These are phyloP conservation scores for Boletus pseudo-olivaceus DNA, from an alignment of 768 basidiomycete species.

Conservation along the genomic window DNA sequence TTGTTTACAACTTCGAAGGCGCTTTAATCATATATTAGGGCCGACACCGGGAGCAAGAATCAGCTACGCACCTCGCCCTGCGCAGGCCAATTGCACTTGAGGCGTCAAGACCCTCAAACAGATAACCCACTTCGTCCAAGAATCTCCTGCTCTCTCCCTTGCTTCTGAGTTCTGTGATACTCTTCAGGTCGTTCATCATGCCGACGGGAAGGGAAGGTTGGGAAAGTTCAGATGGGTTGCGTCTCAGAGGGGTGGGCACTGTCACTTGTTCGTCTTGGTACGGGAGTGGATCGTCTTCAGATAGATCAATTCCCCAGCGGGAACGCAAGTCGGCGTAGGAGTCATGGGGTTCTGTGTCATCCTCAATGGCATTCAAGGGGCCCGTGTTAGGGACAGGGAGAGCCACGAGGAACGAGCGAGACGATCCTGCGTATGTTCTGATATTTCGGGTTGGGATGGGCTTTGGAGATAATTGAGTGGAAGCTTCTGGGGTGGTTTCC, in stretches of 20 bases:
- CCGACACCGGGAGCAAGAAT: not conserved
- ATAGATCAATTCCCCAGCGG: conserved; percentile 80
- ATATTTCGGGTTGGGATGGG: conserved; percentile 35
- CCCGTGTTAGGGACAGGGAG: conserved; percentile 40
- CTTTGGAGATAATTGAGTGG: conserved; percentile 25
- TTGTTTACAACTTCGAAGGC: conserved; percentile 76
- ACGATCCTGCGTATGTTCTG: conserved; percentile 71
- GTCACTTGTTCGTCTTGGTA: conserved; percentile 10
- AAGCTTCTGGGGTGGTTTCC: conserved; percentile 25
- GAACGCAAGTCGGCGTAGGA: conserved; percentile 70
- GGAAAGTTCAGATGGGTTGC: conserved; percentile 33
- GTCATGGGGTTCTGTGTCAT: conserved; percentile 55
- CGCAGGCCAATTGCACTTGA: conserved; percentile 52
- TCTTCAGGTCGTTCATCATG: conserved; percentile 73
- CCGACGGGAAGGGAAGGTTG: conserved; percentile 45
- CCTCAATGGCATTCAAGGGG: conserved; percentile 37
- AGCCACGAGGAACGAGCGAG: conserved; percentile 75
- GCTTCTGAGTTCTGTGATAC: conserved; percentile 74
- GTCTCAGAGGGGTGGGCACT: conserved; percentile 9
- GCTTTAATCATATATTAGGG: conserved; percentile 35
- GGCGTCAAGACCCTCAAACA: conserved; percentile 73
- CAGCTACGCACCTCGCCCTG: conserved; percentile 55
- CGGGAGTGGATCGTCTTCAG: conserved; percentile 64
- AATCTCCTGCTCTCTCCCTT: conserved; percentile 80
- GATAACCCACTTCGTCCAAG: conserved; percentile 79